Percentiles rank a stretch among this genome's conserved stretches.
These are phyloP conservation scores for Dioszegia hungarica DNA, from an alignment of 768 basidiomycete genomes.

Conservation along the genomic window DNA sequence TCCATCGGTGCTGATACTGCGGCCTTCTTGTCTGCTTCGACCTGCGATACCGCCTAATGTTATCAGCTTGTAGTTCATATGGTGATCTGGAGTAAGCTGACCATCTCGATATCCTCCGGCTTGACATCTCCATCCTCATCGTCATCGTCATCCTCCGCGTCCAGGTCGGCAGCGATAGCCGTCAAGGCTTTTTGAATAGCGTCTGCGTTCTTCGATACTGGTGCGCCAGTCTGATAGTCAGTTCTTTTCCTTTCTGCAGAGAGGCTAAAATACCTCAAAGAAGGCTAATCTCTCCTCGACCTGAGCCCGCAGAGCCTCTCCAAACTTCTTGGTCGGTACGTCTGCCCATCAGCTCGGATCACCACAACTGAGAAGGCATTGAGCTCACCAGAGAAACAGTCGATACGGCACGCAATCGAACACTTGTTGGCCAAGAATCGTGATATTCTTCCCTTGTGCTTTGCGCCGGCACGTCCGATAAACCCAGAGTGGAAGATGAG, in stretches of 20 bases:
- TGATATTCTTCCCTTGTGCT: constrained; percentile 94
- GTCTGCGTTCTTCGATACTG: constrained; percentile 81
- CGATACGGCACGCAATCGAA: constrained; percentile 93
- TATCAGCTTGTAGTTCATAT: not conserved
- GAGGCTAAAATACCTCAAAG: constrained; percentile 60
- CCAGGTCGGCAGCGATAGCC: constrained; percentile 53
- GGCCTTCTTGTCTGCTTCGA: constrained; percentile 31
- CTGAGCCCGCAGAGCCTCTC: constrained; percentile 85
- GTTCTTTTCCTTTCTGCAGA: not conserved
- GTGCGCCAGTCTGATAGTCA: constrained; percentile 58
- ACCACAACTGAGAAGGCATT: not conserved
- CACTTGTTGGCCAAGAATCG: constrained; percentile 99
- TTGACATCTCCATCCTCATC: constrained; percentile 63
- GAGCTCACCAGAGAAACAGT: constrained; percentile 76
- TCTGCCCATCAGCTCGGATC: constrained; percentile 19
- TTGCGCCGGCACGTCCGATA: constrained; percentile 89
- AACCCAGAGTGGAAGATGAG: constrained; percentile 96
- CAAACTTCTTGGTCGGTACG: constrained; percentile 80
- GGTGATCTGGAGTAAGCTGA: constrained; percentile 1
- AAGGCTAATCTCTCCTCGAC: constrained; percentile 93
- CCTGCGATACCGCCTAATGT: constrained; percentile 44
- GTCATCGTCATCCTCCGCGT: constrained; percentile 50
- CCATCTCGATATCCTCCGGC: constrained; percentile 51
- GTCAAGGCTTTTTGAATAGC: constrained; percentile 84
- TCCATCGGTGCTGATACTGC: constrained; percentile 22